Percentiles rank a stretch among this genome's conserved stretches.
Evolutionary conservation across 2,329 filamentous ascomycete genomes (phyloP).

Genomic region (Cadophora malorum): DNA sequence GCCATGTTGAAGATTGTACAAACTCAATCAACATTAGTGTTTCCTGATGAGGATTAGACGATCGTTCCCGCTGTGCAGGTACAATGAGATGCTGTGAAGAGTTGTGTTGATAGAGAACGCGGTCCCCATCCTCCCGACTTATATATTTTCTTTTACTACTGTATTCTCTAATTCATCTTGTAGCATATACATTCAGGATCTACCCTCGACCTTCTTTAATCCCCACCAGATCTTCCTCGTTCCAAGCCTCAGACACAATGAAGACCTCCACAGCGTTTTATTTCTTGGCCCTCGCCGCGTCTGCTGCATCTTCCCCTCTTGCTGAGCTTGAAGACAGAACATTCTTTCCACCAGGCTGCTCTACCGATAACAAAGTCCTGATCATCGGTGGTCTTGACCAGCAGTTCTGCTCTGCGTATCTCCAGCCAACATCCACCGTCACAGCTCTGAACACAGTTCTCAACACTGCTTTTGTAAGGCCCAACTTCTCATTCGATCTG

Average conservation of each 20-base stretch:
- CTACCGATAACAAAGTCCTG: neutral
- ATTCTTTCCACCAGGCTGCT: neutral
- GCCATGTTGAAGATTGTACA: neutral
- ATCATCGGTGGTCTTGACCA: neutral
- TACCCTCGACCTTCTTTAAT: neutral
- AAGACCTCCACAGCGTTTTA: conserved; percentile 2
- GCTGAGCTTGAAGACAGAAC: conserved; percentile 2
- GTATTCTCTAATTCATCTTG: no score
- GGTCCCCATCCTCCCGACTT: no score
- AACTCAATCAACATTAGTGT: no score
- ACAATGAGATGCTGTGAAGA: no score
- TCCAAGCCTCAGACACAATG: neutral
- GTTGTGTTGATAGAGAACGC: no score
- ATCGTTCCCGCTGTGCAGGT: no score
- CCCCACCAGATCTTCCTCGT: neutral
- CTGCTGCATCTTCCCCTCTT: conserved; percentile 3
- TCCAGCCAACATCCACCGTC: neutral
- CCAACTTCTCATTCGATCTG: neutral
- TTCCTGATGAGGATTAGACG: no score
- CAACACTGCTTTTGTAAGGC: neutral
- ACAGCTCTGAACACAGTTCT: neutral
- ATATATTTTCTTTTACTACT: no score
- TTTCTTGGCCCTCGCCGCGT: neutral
- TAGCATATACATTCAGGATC: neutral
- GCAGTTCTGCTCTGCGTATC: conserved; percentile 7